Evolutionary conservation across 495 filamentous ascomycete species (phyloP).

Genomic region (Aspergillus kassunensis): DNA sequence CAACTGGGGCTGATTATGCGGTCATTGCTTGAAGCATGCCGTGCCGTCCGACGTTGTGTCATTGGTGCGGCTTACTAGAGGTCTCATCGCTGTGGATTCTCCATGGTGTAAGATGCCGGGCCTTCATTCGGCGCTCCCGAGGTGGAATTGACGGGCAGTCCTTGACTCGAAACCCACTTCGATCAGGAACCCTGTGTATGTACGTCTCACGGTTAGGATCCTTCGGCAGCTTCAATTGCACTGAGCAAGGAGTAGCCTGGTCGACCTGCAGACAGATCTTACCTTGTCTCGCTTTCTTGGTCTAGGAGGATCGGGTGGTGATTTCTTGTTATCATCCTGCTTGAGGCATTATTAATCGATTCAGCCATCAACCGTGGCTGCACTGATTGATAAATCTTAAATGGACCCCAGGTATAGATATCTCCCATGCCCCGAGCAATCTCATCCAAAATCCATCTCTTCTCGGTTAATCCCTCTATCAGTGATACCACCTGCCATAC

Average conservation of each 20-base stretch:
- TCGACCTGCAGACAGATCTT: slow-evolving; percentile 7
- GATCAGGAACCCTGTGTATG: slow-evolving; percentile 14
- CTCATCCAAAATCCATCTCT: not conserved
- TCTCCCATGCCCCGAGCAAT: not conserved
- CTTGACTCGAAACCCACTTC: slow-evolving; percentile 18
- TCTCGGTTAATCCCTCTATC: not conserved
- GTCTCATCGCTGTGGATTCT: slow-evolving; percentile 8
- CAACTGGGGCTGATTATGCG: slow-evolving; percentile 15
- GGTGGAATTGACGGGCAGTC: slow-evolving; percentile 5
- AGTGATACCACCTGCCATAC: not conserved
- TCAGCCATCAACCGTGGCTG: not conserved
- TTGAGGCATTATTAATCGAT: not conserved
- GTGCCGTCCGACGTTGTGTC: slow-evolving; percentile 12
- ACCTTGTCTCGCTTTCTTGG: not conserved
- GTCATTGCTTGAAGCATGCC: slow-evolving; percentile 12
- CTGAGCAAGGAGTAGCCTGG: slow-evolving; percentile 19
- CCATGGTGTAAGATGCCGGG: slow-evolving; percentile 12
- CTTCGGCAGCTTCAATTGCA: slow-evolving; percentile 9
- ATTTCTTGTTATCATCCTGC: not conserved
- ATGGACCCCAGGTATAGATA: slow-evolving; percentile 6
- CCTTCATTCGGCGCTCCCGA: slow-evolving; percentile 18
- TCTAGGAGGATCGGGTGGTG: not conserved
- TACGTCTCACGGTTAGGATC: slow-evolving; percentile 10
- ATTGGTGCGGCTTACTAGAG: slow-evolving; percentile 17
- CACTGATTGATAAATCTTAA: slow-evolving; percentile 11